Base-by-base conservation (phyloP, 2,329 filamentous ascomycete genomes). In the Penicillium rolfsii region DNA sequence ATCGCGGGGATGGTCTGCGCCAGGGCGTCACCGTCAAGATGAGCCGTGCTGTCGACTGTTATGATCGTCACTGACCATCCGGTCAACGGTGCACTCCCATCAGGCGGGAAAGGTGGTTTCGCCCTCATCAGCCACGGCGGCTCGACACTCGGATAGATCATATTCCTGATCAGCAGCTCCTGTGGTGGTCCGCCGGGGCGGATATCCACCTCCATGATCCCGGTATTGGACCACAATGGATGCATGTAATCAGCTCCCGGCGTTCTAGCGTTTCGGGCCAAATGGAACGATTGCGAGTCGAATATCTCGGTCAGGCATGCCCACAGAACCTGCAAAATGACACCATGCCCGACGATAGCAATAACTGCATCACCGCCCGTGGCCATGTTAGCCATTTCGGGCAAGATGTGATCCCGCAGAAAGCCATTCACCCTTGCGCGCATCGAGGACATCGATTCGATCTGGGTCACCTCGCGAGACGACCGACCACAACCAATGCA, bases 1-100 rank as follows among this genome's bases (percentile, higher is more conserved):
- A 89, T 83, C 68, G 89, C 93, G 58, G 91, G 91, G 57, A 96
- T 89, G 5, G 92, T 92, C 24, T 91, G 91, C 22, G 89, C 82
- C 7, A 91, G 93, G 76, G 91, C 89, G 96, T 79, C 28, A 8
- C n/a, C 50, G 48, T 81, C 77, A 2, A 97, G 83, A 76, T 97
- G 93, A 7, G 85, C 82, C 61, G 85, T 83, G 62, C 84, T 85
- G 72, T 97, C 94, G 65, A 91, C 82, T 5, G 80, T 80, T 54
- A 85, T 76, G 38, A 95, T 82, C 7, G 80, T 75, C 14, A 82
- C 79, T 11, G 74, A 79, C 78, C 80, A 83, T 24, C 75, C 75
- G 8, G 75, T 57, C 33, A 65, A 41, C 2, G 57, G 40, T 7
- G 49, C 52, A 24, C 30, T 57, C 8, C 58, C 53, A 28, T 43